phyloP scores from a whole-genome alignment of 2,329 filamentous ascomycete species.

The Penicillium capsulatum region DNA sequence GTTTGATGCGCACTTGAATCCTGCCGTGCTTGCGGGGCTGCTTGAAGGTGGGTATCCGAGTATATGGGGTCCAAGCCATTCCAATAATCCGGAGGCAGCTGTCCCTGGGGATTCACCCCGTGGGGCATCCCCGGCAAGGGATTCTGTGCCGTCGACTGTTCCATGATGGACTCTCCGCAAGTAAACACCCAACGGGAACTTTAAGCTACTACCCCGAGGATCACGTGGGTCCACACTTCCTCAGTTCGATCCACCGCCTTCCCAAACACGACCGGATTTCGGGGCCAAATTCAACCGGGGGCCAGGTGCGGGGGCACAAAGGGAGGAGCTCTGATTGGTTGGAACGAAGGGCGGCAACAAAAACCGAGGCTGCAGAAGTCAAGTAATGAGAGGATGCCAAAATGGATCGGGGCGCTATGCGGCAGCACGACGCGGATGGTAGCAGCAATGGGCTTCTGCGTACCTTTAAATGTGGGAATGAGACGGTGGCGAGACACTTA shows the following conservation, averaged over 20 bases:
- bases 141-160: slow-evolving; percentile 31
- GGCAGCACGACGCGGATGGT: too few relatives aligned
- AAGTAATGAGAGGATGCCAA: neutral
- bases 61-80: slow-evolving; percentile 34
- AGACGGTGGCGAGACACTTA: too few relatives aligned
- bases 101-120: slow-evolving; percentile 22
- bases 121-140: slow-evolving; percentile 29
- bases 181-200: slow-evolving; percentile 2
- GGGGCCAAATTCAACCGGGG: slow-evolving; percentile 2
- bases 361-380: neutral
- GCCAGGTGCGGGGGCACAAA: neutral
- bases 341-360: neutral
- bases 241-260: slow-evolving; percentile 3
- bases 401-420: neutral
- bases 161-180: slow-evolving; percentile 28
- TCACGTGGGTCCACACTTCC: neutral
- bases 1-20: slow-evolving; percentile 21
- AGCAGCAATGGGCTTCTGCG: too few relatives aligned
- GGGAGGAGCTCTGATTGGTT: neutral
- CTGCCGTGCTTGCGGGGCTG: slow-evolving; percentile 21
- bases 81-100: slow-evolving; percentile 38
- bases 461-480: too few relatives aligned
- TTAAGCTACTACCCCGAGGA: slow-evolving; percentile 8
- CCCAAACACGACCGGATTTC: neutral
- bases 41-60: slow-evolving; percentile 27